Base-by-base conservation (phyloP, 2,329 filamentous ascomycete species). In the Lachnellula subtilissima region DNA sequence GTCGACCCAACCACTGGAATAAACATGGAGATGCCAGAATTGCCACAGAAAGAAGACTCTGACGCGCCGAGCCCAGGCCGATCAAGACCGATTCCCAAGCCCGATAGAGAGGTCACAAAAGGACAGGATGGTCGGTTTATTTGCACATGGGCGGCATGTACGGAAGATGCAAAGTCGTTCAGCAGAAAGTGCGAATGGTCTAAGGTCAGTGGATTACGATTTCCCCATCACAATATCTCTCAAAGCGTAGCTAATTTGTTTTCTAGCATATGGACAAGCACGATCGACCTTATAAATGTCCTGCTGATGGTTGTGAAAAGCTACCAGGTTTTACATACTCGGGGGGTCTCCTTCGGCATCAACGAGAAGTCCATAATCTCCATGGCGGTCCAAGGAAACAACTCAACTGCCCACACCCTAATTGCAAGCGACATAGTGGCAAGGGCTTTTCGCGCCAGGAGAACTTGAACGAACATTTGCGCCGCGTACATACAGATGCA, bases 201-300 rank as follows among this genome's bases (percentile, higher is more conserved):
- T 49, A 65, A 95, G 88, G 91, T 94, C 77, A 82, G 89, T 81
- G 55, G 55, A n/a, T 36, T 15, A 14, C 23, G 50, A n/a, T 40
- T 28, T 37, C 48, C 23, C 17, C 22, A 6, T 32, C 11, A 32
- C 37, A 55, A 11, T 3, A 56, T 36, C 19, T 47, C 35, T 19
- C 37, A 43, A 48, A 22, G 42, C 36, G 17, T 14, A 17, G 37
- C 48, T 57, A 45, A 57, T 15, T 32, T 32, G 3, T 2, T 22
- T n/a, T 28, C n/a, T 52, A 97, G 75, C 93, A 97, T 71, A 97
- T 97, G 92, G 93, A 97, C 75, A 96, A 96, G 71, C 93, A 97
- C 71, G 91, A 96, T 65, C 82, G 93, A 12, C 93, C 93, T 1
- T 97, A 97, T 70, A 89, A 91, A 67, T 97, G 93, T 72, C 79